phyloP scores from a whole-genome alignment of 768 basidiomycete species.

The Lanmaoa pseudosensibilis region DNA sequence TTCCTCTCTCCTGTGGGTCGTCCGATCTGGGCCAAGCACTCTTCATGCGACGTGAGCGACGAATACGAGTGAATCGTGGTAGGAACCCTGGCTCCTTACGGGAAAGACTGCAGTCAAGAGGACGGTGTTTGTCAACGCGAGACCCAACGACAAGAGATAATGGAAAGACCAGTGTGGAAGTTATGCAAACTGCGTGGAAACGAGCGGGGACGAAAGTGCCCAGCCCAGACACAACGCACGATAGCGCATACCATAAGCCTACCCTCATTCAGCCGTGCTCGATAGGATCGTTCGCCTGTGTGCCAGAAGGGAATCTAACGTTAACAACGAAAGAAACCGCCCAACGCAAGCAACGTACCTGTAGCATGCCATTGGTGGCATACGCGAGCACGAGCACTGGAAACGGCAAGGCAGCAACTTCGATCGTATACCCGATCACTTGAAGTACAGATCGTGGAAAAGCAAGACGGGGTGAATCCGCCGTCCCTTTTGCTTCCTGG shows the following conservation, averaged over 20 bases:
- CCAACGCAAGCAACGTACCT: slow-evolving; percentile 35
- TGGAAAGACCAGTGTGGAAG: slow-evolving; percentile 72
- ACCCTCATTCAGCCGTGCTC: not conserved
- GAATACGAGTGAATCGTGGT: not conserved
- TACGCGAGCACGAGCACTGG: slow-evolving; percentile 45
- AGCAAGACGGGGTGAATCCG: not conserved
- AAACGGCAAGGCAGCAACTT: slow-evolving; percentile 45
- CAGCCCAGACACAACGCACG: not conserved
- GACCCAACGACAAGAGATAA: slow-evolving; percentile 65
- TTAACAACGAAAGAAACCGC: not conserved
- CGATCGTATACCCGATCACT: slow-evolving; percentile 35
- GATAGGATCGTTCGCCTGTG: slow-evolving; percentile 45
- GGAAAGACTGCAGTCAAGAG: slow-evolving; percentile 60
- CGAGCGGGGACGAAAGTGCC: slow-evolving; percentile 58
- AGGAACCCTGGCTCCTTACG: slow-evolving; percentile 55
- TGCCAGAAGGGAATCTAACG: slow-evolving; percentile 26
- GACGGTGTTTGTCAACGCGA: slow-evolving; percentile 59
- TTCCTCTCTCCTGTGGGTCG: slow-evolving; percentile 41
- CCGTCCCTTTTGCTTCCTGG: not conserved
- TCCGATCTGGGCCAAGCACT: slow-evolving; percentile 55
- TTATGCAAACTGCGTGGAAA: slow-evolving; percentile 78
- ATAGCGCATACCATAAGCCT: slow-evolving; percentile 35
- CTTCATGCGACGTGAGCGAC: slow-evolving; percentile 32
- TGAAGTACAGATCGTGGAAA: slow-evolving; percentile 30
- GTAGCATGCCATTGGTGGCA: slow-evolving; percentile 42